Evolutionary conservation across 2,329 filamentous ascomycete species (phyloP), one percentile per base, ranked within the genome.

Genomic region (Drechslera avenae): DNA sequence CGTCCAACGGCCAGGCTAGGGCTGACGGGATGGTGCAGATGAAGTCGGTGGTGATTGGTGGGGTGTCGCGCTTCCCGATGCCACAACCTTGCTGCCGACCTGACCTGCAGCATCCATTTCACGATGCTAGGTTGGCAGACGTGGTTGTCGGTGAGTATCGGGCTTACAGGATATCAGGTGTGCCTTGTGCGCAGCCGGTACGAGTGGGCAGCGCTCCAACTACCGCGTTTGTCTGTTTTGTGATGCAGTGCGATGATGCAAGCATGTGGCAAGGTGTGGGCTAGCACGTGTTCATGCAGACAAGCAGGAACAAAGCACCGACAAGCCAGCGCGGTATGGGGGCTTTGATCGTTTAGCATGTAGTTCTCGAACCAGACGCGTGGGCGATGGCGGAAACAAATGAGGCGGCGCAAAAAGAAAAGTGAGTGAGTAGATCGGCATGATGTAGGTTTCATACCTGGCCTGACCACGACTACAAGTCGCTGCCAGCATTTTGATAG

Each of bases 51-150:
- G 39, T 59, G 52, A 64, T 62, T 63, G 59, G 62, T 21, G 30
- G 36, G 32, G 34, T 36, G 19, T 40, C 26, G 40, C 42, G 36
- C 52, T 46, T 54, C 50, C 46, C 52, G 55, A 56, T 52, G 26
- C 37, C 17, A 44, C 56, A 61, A 57, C 60, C 59, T 63, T 54
- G 57, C 57, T 50, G 40, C 57, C 55, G 54, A 57, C 57, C 46
- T 55, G 43, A 52, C 56, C 48, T 54, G 55, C 48, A 52, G 56
- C 43, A 42, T 28, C 42, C 43, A 39, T 46, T 26, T 13, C 26
- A 28, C 26, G 34, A 46, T 46, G 34, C 43, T 35, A 39, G 23
- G 43, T 32, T 35, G 21, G 43, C 37, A 32, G 35, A 42, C 39
- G 35, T 32, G 45, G 32, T 50, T 8, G 23, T 46, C 31, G 26